A percentile compares a stretch with the other conserved stretches of the same genome.
phyloP scores from a whole-genome alignment of 2,329 filamentous ascomycete species.

The Helotiales sp. region DNA sequence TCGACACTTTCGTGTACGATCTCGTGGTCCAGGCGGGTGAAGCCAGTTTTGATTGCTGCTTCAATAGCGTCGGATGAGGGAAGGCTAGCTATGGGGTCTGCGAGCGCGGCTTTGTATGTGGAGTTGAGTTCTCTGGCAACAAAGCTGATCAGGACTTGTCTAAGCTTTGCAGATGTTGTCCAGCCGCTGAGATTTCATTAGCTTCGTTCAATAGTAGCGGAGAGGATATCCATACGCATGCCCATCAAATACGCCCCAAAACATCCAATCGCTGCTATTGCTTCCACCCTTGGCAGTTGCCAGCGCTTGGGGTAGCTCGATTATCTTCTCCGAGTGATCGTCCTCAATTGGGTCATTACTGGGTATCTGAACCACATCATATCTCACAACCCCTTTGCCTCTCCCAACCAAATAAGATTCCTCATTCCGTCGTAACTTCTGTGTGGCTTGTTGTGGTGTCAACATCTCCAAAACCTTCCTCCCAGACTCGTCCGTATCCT shows the following conservation, averaged over 20 bases:
- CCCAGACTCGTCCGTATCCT: conserved; percentile 82
- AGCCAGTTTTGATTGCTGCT: conserved; percentile 87
- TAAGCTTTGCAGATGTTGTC: conserved; percentile 95
- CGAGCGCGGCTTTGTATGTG: conserved; percentile 77
- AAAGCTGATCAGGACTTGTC: conserved; percentile 87
- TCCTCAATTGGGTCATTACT: conserved; percentile 99
- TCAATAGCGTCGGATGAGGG: conserved; percentile 83
- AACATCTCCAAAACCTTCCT: conserved; percentile 93
- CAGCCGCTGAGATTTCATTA: conserved; percentile 67
- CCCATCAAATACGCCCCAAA: conserved; percentile 98
- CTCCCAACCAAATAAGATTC: conserved; percentile 89
- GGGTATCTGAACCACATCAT: conserved; percentile 90
- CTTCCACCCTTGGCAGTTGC: conserved; percentile 39
- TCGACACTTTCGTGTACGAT: conserved; percentile 92
- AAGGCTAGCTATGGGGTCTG: conserved; percentile 53
- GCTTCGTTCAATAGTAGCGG: not conserved
- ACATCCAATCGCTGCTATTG: conserved; percentile 91
- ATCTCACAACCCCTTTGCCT: conserved; percentile 88
- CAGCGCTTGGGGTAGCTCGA: conserved; percentile 73
- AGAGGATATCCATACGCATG: conserved; percentile 70
- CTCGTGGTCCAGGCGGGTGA: conserved; percentile 85
- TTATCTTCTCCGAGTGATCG: conserved; percentile 97
- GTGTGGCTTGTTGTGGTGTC: conserved; percentile 88
- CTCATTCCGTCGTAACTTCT: conserved; percentile 85
- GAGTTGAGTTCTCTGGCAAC: conserved; percentile 90